phyloP scores from a whole-genome alignment of 805 yeast genomes.

The Saturnispora mendoncae region DNA sequence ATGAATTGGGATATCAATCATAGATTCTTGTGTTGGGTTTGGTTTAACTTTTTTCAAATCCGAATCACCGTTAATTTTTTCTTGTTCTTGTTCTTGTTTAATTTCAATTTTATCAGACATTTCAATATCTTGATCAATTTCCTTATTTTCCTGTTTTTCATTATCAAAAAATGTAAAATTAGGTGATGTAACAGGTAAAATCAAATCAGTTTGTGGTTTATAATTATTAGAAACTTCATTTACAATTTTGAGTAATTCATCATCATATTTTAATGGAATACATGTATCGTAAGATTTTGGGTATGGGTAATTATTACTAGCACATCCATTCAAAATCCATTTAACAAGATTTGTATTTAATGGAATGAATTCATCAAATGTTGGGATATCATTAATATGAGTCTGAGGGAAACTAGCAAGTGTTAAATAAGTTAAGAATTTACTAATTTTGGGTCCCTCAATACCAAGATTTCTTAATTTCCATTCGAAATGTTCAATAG shows the following conservation, averaged over 20 bases:
- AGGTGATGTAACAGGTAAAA: conserved; percentile 28
- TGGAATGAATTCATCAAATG: conserved; percentile 12
- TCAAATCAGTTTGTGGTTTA: conserved; percentile 25
- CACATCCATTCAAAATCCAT: conserved; percentile 22
- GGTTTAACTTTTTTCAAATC: background rate
- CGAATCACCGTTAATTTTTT: background rate
- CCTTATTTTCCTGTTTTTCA: background rate
- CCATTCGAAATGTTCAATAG: conserved; percentile 35
- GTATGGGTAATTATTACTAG: conserved; percentile 16
- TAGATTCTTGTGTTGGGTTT: background rate
- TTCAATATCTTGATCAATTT: background rate
- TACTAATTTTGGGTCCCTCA: conserved; percentile 11
- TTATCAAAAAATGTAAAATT: conserved; percentile 7
- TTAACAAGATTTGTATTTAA: conserved; percentile 18
- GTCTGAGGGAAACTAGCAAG: conserved; percentile 16
- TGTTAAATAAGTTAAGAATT: conserved; percentile 17
- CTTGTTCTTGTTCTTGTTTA: background rate
- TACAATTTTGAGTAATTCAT: conserved; percentile 12
- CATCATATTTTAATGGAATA: conserved; percentile 8
- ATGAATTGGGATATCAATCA: conserved; percentile 6
- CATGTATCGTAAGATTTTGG: conserved; percentile 15
- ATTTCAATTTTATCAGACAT: background rate
- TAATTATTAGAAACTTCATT: conserved; percentile 6
- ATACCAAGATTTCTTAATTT: conserved; percentile 13
- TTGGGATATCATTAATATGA: conserved; percentile 8